Evolutionary conservation across 75 land plant genomes (phyloP).

Genomic region (Pinus tabuliformis): DNA sequence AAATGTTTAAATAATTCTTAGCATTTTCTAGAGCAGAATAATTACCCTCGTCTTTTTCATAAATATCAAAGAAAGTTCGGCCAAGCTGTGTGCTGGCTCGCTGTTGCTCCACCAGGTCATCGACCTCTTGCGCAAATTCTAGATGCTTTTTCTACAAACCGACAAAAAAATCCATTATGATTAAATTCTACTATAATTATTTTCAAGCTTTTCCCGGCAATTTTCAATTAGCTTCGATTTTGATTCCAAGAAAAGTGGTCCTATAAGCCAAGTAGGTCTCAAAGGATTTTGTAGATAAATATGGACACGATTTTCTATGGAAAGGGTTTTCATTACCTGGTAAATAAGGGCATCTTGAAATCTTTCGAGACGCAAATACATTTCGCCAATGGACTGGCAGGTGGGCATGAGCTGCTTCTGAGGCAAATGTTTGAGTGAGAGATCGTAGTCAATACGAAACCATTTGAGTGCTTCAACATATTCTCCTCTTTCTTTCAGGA

Average conservation of each 20-base stretch:
- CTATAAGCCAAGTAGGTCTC: no score
- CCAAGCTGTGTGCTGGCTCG: constrained; percentile 97
- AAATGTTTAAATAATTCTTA: constrained; percentile 61
- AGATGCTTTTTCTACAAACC: constrained; percentile 78
- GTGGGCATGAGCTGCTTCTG: constrained; percentile 77
- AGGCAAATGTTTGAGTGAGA: constrained; percentile 59
- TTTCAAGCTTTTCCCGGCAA: no score
- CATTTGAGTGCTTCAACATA: constrained; percentile 94
- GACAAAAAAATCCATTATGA: neutral
- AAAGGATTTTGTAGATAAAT: no score
- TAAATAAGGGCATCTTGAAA: constrained; percentile 74
- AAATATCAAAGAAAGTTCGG: constrained; percentile 88
- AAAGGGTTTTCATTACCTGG: constrained; percentile 48
- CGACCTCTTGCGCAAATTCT: constrained; percentile 60
- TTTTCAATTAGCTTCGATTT: no score
- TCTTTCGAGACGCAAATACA: constrained; percentile 62
- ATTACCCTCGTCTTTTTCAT: constrained; percentile 50
- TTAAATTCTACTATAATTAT: no score
- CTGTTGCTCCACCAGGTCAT: constrained; percentile 87
- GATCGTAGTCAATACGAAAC: constrained; percentile 85
- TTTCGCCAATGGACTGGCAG: constrained; percentile 94
- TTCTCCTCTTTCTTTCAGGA: constrained; percentile 68
- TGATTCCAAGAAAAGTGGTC: no score
- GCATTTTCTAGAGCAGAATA: constrained; percentile 53
- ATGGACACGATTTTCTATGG: no score